Percentiles rank a stretch among this genome's conserved stretches.
These are phyloP conservation scores for Cardamine occulta DNA, from an alignment of 345 rosid species.

Conservation along the genomic window DNA sequence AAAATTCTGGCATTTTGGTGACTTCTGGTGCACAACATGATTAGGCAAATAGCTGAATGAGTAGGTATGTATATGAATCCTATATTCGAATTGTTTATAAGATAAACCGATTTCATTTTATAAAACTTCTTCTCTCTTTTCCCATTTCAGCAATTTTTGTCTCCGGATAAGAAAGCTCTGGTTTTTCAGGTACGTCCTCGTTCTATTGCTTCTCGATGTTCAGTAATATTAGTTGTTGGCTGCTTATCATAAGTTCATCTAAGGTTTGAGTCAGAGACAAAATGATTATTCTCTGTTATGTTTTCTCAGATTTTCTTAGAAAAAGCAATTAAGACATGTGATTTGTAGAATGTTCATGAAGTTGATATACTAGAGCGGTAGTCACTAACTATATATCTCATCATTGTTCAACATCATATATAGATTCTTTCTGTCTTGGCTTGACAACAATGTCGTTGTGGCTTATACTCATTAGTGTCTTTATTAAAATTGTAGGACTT, in stretches of 20 bases:
- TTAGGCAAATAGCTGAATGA: neutral
- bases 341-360: no score
- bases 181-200: neutral
- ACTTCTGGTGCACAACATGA: neutral
- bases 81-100: no score
- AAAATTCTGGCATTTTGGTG: neutral
- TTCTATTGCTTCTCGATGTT: no score
- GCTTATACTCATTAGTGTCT: no score
- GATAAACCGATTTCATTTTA: neutral
- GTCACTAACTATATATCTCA: no score
- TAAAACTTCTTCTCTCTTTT: neutral
- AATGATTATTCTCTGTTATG: neutral
- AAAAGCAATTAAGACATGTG: neutral
- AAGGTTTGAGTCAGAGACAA: neutral
- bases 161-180: neutral
- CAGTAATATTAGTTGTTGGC: no score
- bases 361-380: neutral
- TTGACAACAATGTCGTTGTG: no score
- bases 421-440: no score
- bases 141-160: neutral
- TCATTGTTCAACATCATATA: no score
- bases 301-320: neutral
- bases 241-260: neutral
- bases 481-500: no score
- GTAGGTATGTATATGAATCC: neutral